Conservation (phyloP, 129 eudicot species). For the Erigeron canadensis region DNA sequence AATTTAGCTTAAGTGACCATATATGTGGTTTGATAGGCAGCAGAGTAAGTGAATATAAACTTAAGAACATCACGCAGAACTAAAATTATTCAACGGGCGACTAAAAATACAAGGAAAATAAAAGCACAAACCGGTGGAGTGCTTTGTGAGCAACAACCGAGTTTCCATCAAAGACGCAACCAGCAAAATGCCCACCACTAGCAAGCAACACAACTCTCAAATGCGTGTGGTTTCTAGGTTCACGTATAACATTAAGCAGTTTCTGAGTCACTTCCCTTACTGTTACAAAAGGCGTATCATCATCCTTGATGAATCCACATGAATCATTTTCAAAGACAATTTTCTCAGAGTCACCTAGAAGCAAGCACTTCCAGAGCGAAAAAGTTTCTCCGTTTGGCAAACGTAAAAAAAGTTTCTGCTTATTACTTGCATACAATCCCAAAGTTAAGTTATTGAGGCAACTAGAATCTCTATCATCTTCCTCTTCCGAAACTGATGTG, state of each 20-base stretch:
- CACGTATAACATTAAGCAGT: conserved; percentile 49
- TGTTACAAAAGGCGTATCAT: conserved; percentile 31
- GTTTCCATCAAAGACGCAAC: conserved; percentile 88
- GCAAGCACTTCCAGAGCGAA: conserved; percentile 61
- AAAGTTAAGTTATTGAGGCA: conserved; percentile 20
- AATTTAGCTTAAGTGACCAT: neutral
- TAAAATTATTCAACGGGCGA: neutral
- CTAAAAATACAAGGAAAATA: neutral
- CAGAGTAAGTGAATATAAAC: neutral
- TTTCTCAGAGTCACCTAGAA: conserved; percentile 52
- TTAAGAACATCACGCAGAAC: neutral
- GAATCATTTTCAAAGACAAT: conserved; percentile 44
- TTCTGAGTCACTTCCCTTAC: conserved; percentile 60
- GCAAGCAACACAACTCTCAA: conserved; percentile 72
- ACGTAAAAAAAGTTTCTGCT: conserved; percentile 47
- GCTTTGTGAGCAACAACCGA: conserved; percentile 77
- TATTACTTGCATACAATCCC: conserved; percentile 31
- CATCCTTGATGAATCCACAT: conserved; percentile 25
- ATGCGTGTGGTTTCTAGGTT: conserved; percentile 59
- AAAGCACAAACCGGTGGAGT: conserved; percentile 63
- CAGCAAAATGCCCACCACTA: conserved; percentile 91
- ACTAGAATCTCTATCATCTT: conserved; percentile 42
- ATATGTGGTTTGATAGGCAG: conserved; percentile 6
- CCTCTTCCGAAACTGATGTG: conserved; percentile 78
- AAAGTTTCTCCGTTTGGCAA: conserved; percentile 57